These are phyloP conservation scores for Rhodotorula kratochvilovae DNA, from an alignment of 768 basidiomycete species.

Conservation along the genomic window DNA sequence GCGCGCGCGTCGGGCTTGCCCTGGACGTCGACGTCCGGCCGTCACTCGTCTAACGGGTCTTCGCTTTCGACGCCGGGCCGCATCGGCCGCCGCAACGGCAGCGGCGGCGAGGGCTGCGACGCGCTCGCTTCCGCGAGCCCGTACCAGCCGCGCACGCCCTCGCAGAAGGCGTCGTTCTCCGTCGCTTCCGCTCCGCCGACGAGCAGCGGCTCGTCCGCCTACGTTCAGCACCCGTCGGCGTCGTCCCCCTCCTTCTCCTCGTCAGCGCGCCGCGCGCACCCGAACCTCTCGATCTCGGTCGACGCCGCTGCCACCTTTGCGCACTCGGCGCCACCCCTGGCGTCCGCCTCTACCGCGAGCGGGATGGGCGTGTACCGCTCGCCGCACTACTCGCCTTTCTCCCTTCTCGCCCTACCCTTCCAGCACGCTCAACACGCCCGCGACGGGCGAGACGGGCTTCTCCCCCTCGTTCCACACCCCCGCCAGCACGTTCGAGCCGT, in stretches of 20 bases:
- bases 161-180: not conserved
- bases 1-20: not conserved
- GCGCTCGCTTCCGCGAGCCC: too few species aligned
- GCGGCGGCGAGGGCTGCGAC: not conserved
- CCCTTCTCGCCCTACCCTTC: not conserved
- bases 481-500: not conserved
- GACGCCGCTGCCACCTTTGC: not conserved
- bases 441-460: not conserved
- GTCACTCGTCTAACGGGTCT: not conserved
- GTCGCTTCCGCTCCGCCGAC: not conserved
- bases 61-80: not conserved
- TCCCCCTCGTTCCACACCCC: not conserved
- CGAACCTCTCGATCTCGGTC: constrained; percentile 8
- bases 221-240: not conserved
- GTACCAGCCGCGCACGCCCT: not conserved
- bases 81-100: not conserved
- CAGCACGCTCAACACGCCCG: not conserved
- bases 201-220: too few species aligned
- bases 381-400: not conserved
- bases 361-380: not conserved
- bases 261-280: not conserved
- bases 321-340: not conserved
- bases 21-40: not conserved
- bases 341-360: not conserved
- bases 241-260: not conserved